phyloP scores from a whole-genome alignment of 352 stramenopile genomes.

The Phytophthora chlamydospora region DNA sequence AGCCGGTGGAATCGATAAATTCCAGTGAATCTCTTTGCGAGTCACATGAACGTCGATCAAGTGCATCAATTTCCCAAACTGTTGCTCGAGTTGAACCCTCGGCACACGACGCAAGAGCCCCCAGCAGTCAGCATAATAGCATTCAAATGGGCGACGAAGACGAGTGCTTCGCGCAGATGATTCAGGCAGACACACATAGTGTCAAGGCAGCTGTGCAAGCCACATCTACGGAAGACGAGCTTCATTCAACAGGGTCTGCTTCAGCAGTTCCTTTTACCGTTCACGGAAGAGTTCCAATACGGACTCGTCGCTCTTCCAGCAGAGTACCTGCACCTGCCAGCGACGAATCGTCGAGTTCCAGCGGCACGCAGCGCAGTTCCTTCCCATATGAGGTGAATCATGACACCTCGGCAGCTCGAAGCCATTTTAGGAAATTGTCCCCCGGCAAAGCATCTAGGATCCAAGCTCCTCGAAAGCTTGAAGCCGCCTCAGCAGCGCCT shows the following conservation, averaged over 20 bases:
- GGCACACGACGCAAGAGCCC: neutral
- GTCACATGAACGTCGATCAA: too few relatives aligned
- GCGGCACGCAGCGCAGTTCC: neutral
- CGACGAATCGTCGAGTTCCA: slow-evolving; percentile 8
- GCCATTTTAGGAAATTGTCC: too few relatives aligned
- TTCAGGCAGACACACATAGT: slow-evolving; percentile 21
- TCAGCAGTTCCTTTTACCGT: slow-evolving; percentile 19
- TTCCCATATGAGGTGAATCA: neutral
- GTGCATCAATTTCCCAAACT: too few relatives aligned
- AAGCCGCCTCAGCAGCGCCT: neutral
- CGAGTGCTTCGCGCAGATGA: slow-evolving; percentile 9
- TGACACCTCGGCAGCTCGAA: too few relatives aligned
- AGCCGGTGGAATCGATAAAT: neutral
- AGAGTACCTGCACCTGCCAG: neutral
- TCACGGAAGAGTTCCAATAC: slow-evolving; percentile 52
- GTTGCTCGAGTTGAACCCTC: too few relatives aligned
- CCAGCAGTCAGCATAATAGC: neutral
- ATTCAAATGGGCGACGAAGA: slow-evolving; percentile 1
- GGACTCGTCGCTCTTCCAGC: slow-evolving; percentile 8
- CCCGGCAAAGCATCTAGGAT: neutral
- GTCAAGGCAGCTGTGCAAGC: neutral
- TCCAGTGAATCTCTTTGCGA: too few relatives aligned
- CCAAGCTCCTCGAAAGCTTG: neutral
- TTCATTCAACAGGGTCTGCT: neutral
- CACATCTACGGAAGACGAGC: neutral